Evolutionary conservation across 2,329 filamentous ascomycete species (phyloP).

Genomic region (Diaporthe capsici): DNA sequence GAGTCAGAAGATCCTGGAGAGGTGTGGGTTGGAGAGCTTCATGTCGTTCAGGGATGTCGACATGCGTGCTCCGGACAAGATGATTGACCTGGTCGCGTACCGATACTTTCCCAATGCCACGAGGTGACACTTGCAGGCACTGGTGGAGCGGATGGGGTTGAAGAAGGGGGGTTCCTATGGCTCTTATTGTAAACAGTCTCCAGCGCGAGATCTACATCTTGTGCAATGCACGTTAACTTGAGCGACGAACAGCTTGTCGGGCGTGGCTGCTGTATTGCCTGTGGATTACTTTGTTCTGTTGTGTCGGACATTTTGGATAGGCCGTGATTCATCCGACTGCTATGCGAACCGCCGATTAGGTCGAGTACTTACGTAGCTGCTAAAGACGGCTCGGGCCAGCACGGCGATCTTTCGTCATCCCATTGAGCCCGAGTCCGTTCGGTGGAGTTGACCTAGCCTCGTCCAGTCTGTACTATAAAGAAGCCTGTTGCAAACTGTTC

Average conservation of each 20-base stretch:
- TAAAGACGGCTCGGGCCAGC: background rate
- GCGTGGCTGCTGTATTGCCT: no score
- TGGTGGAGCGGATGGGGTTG: background rate
- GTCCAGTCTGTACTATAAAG: background rate
- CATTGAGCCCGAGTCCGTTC: background rate
- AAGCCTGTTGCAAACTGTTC: background rate
- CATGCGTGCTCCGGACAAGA: constrained; percentile 22
- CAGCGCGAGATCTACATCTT: background rate
- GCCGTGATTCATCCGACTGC: constrained; percentile 32
- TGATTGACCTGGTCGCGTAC: constrained; percentile 44
- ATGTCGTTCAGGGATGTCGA: constrained; percentile 48
- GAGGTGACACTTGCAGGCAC: constrained; percentile 46
- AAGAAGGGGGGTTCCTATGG: background rate
- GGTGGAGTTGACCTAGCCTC: no score
- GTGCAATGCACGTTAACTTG: background rate
- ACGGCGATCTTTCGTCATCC: background rate
- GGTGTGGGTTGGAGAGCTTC: constrained; percentile 66
- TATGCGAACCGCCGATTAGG: constrained; percentile 2
- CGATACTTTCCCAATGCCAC: constrained; percentile 44
- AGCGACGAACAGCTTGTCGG: background rate
- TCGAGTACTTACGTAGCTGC: background rate
- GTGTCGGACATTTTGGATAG: constrained; percentile 39
- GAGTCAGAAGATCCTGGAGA: constrained; percentile 70
- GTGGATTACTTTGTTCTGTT: background rate
- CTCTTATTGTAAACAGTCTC: background rate